These are phyloP conservation scores for Cucurbita moschata DNA, from an alignment of 306 rosid species.

Conservation along the genomic window DNA sequence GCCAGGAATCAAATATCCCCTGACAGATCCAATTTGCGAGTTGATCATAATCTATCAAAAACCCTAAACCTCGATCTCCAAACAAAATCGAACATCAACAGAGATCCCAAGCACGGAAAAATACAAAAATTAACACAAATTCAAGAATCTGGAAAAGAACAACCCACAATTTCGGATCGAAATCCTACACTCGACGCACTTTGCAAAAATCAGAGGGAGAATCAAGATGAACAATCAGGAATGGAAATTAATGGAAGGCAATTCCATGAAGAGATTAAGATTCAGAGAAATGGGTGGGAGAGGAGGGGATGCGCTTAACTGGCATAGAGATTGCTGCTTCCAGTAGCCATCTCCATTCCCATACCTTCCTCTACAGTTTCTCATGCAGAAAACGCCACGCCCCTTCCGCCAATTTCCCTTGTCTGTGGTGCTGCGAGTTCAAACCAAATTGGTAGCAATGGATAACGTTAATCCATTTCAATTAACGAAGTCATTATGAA, in stretches of 20 bases:
- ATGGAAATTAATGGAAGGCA: background rate
- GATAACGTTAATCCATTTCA: background rate
- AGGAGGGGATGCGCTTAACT: background rate
- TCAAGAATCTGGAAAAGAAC: background rate
- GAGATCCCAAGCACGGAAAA: background rate
- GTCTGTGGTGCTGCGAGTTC: background rate
- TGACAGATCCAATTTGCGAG: background rate
- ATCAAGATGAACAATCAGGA: background rate
- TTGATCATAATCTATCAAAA: background rate
- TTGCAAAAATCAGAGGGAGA: background rate
- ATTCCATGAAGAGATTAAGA: background rate
- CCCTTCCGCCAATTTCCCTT: background rate
- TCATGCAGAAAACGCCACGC: conserved; percentile 2
- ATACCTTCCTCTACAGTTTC: background rate
- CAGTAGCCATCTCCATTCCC: conserved; percentile 8
- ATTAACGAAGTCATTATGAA: too few relatives aligned
- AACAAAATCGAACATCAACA: background rate
- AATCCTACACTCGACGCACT: background rate
- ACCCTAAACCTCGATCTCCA: background rate
- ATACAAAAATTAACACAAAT: background rate
- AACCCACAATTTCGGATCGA: background rate
- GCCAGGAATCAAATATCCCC: background rate
- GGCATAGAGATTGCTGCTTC: conserved; percentile 2
- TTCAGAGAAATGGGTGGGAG: background rate
- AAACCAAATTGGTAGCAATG: background rate